Evolutionary conservation across 2,329 filamentous ascomycete species (phyloP), one percentile per base, ranked within the genome.

Genomic region (Oidium heveae): DNA sequence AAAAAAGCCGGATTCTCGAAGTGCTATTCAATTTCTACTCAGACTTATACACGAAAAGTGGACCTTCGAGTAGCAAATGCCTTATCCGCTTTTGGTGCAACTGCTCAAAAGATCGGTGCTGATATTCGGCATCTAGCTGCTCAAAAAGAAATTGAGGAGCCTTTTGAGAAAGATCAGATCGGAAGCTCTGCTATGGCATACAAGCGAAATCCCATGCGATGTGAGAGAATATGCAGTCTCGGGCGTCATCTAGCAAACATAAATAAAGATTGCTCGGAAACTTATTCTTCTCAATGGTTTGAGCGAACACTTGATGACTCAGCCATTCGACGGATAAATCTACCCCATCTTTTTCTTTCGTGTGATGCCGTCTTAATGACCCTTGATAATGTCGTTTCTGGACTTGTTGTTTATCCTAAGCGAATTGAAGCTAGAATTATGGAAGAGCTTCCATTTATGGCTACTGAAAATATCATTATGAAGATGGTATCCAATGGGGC

Each of bases 121-220:
- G 84, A 89, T 62, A 83, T 91, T 59, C 74, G 84, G 52, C 80
- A 85, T 63, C 71, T 89, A 51, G 81, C 82, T 6, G 72, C 75
- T 63, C 75, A 79, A 68, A 93, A 94, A 72, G 86, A 93, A 67
- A 71, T 91, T 56, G 87, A 93, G 64, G 84, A 88, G 71, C 85
- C 84, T 0, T 85, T 86, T 61, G 84, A 88, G 69, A 79, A 78
- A 62, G 76, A 79, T 59, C 86, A 93, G 68, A 86, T 88, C 60
- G 84, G 82, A 75, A 50, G 43, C 22, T 49, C 71, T 51, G 79
- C 79, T 56, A 75, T 76, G 68, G 68, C 70, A 1, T 74, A 72
- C 63, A 74, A 74, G 65, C 63, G 66, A 22, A 71, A 69, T 57
- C 67, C 70, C 4, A 74, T 74, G 72, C 67, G 72, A 34, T 71